Conservation (phyloP, 768 basidiomycete genomes). For the Hericium coralloides region DNA sequence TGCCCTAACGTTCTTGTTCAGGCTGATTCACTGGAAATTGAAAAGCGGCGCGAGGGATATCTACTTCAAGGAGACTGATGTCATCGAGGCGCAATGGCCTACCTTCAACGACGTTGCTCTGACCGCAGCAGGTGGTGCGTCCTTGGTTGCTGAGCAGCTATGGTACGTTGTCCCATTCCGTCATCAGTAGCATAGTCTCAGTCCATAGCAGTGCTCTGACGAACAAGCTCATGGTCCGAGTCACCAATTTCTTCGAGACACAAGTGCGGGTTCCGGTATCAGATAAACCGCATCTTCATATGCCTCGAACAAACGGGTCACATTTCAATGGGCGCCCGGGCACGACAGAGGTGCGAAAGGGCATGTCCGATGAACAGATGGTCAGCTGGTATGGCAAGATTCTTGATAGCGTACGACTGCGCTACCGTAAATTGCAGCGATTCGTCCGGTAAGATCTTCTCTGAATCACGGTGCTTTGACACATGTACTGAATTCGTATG, state of each 20-base stretch:
- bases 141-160: constrained; percentile 90
- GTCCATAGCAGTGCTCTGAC: constrained; percentile 61
- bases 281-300: background rate
- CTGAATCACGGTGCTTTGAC: background rate
- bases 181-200: background rate
- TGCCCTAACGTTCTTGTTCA: constrained; percentile 85
- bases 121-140: constrained; percentile 78
- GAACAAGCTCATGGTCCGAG: constrained; percentile 86
- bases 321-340: background rate
- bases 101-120: constrained; percentile 90
- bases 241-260: constrained; percentile 90
- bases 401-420: constrained; percentile 81
- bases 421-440: constrained; percentile 90
- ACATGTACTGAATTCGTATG: constrained; percentile 5
- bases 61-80: constrained; percentile 96
- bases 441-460: constrained; percentile 62
- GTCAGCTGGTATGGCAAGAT: constrained; percentile 89
- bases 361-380: constrained; percentile 77
- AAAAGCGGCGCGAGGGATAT: constrained; percentile 88
- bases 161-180: constrained; percentile 46
- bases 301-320: background rate
- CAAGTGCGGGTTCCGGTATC: constrained; percentile 73
- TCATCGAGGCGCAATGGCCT: constrained; percentile 94
- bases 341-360: constrained; percentile 16
- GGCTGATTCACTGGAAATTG: constrained; percentile 89